Percentiles rank a stretch among this genome's conserved stretches.
Conservation (phyloP, 441 rosid genomes). For the Sinapis alba region DNA sequence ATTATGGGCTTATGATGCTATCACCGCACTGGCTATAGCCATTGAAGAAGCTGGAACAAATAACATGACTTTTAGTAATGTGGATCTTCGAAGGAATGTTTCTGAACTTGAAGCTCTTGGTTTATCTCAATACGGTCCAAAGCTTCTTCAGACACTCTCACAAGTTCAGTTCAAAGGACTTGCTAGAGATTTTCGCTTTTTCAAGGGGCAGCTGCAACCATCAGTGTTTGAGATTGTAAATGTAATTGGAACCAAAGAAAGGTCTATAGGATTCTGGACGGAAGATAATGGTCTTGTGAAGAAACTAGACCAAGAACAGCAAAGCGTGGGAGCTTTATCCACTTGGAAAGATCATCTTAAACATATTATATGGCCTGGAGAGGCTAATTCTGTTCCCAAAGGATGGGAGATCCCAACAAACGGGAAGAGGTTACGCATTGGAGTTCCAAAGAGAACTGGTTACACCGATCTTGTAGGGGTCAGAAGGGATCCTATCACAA, state of each 20-base stretch:
- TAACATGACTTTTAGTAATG: conserved; percentile 25
- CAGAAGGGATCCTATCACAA: not conserved
- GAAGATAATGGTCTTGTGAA: conserved; percentile 43
- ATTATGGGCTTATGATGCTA: conserved; percentile 36
- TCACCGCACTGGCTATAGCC: conserved; percentile 62
- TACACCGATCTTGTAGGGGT: not conserved
- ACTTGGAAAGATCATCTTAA: conserved; percentile 46
- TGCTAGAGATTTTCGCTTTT: conserved; percentile 46
- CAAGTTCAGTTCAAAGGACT: conserved; percentile 48
- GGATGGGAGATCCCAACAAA: conserved; percentile 10
- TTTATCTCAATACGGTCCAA: conserved; percentile 48
- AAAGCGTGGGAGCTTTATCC: conserved; percentile 19
- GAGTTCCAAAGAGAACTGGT: not conserved
- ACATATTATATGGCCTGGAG: conserved; percentile 65
- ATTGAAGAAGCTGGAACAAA: conserved; percentile 48
- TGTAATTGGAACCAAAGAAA: conserved; percentile 39
- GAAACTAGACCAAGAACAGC: conserved; percentile 21
- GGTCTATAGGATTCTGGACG: conserved; percentile 58
- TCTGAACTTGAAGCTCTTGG: conserved; percentile 52
- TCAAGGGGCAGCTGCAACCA: conserved; percentile 43
- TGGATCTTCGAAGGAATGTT: conserved; percentile 3
- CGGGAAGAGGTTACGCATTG: not conserved
- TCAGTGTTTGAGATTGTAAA: conserved; percentile 50
- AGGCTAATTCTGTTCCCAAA: conserved; percentile 16
- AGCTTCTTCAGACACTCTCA: conserved; percentile 39